Base-by-base conservation (phyloP, 163 green algal species). In the Scenedesmus sp. region DNA sequence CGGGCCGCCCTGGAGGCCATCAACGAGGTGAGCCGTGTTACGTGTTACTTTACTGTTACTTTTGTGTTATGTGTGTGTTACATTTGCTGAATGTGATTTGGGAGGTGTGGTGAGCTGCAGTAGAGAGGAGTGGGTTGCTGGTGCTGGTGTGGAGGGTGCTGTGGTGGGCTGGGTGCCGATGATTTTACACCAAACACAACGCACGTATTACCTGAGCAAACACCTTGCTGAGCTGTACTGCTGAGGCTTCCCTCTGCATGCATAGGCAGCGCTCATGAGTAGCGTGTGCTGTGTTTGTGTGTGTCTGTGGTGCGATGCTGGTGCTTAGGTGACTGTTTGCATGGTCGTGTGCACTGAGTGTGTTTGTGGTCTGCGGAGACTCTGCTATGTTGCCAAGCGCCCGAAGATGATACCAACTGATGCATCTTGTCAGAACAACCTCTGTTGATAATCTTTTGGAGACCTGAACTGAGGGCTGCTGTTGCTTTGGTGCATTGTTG, bases 1-100 rank as follows among this genome's bases (percentile, higher is more conserved):
- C 92, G 96, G 20, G 92, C 93, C 13, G 98, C 98, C 15, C 96
- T 99, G 86, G 96, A 99, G 95, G 87, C 90, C 13, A 96, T 99
- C 91, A 99, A 99, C 94, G 94, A 96, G 94, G 95, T 96, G 84
- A 34, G 87, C 26, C 34, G 34, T 79, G 70, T 52, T 4, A 79
- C 70, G 13, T 52, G 20, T 79, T 79, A 52, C 2, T 15, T 79
- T 79, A 23, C 15, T 52, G 3, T 52, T 79, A 6, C 12, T 52
- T n/a, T 13, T 52, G 4, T 79, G 70, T 52, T 46, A 52, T 6
- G 23, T 79, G 3, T 52, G 70, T 16, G 3, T n/a, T 79, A 6
- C 4, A 15, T 2, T 52, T 86, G 81, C 54, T 64, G 34, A 34
- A 34, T n/a, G 55, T 6, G 3, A 8, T 56, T 4, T 59, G 2